Evolutionary conservation across 2,329 filamentous ascomycete species (phyloP).

Genomic region (Tolypocladium album): DNA sequence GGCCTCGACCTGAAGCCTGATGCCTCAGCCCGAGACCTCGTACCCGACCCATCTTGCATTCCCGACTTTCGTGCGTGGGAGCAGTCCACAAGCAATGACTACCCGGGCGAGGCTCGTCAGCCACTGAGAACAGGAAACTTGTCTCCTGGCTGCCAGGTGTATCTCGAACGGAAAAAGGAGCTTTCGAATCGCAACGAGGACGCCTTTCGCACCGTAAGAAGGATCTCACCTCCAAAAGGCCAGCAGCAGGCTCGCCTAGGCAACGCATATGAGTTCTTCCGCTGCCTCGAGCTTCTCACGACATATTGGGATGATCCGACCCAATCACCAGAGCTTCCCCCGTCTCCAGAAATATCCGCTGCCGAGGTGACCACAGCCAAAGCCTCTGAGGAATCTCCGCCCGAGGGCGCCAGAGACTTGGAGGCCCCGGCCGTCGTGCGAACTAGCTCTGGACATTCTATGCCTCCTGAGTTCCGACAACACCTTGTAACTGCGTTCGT

Average conservation of each 20-base stretch:
- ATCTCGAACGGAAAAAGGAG: conserved; percentile 47
- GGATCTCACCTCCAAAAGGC: conserved; percentile 43
- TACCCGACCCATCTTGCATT: conserved; percentile 42
- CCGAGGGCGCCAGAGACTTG: conserved; percentile 4
- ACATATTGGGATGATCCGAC: conserved; percentile 54
- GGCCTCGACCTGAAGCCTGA: conserved; percentile 45
- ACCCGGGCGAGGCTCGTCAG: conserved; percentile 32
- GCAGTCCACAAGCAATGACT: conserved; percentile 35
- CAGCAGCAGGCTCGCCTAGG: conserved; percentile 44
- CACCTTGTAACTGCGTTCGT: conserved; percentile 48
- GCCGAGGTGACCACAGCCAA: conserved; percentile 9
- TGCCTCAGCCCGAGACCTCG: conserved; percentile 33
- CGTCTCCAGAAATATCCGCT: conserved; percentile 19
- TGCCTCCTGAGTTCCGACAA: conserved; percentile 48
- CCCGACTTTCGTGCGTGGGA: conserved; percentile 45
- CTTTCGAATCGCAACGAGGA: conserved; percentile 44
- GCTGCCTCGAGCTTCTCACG: conserved; percentile 48
- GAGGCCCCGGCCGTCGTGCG: conserved; percentile 18
- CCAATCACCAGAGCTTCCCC: conserved; percentile 16
- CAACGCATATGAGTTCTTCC: conserved; percentile 56
- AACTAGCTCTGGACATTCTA: conserved; percentile 38
- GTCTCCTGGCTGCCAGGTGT: conserved; percentile 47
- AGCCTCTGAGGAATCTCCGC: background rate
- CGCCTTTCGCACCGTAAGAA: conserved; percentile 50
- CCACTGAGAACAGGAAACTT: conserved; percentile 40